These are phyloP conservation scores for Penicillium goetzii DNA, from an alignment of 495 filamentous ascomycete genomes.

Conservation along the genomic window DNA sequence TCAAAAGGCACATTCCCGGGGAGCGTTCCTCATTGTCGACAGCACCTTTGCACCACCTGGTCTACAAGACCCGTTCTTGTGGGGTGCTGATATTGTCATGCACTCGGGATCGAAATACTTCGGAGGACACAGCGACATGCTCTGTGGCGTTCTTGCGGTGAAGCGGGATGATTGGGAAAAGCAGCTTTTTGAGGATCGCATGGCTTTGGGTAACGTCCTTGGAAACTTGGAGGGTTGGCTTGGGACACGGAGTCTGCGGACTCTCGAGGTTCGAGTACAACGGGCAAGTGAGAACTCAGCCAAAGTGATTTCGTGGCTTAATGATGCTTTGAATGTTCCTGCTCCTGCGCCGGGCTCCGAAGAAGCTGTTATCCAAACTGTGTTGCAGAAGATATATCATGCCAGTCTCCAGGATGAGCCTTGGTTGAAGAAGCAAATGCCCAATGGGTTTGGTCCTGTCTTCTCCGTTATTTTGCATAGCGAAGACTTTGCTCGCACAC, in stretches of 20 bases:
- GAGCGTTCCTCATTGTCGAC: constrained; percentile 78
- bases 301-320: constrained; percentile 68
- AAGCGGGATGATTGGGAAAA: constrained; percentile 56
- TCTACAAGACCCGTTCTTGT: constrained; percentile 76
- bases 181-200: constrained; percentile 61
- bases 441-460: constrained; percentile 80
- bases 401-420: constrained; percentile 69
- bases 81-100: constrained; percentile 79
- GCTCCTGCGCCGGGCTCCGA: constrained; percentile 32
- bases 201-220: constrained; percentile 74
- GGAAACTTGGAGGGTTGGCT: constrained; percentile 87
- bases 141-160: constrained; percentile 76
- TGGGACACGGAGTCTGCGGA: constrained; percentile 77
- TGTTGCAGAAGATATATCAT: constrained; percentile 67
- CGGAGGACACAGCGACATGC: constrained; percentile 85
- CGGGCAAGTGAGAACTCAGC: constrained; percentile 68
- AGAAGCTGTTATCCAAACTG: constrained; percentile 43
- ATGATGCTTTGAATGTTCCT: constrained; percentile 42
- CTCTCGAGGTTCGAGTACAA: constrained; percentile 74
- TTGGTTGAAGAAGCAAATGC: constrained; percentile 87
- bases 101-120: constrained; percentile 91
- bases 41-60: constrained; percentile 89
- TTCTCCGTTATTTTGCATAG: constrained; percentile 68
- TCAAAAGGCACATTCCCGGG: constrained; percentile 63
- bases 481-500: constrained; percentile 57